Percentiles rank a stretch among this genome's conserved stretches.
Evolutionary conservation across 2,329 filamentous ascomycete genomes (phyloP).

Genomic region (Paracoccidioides brasiliensis): DNA sequence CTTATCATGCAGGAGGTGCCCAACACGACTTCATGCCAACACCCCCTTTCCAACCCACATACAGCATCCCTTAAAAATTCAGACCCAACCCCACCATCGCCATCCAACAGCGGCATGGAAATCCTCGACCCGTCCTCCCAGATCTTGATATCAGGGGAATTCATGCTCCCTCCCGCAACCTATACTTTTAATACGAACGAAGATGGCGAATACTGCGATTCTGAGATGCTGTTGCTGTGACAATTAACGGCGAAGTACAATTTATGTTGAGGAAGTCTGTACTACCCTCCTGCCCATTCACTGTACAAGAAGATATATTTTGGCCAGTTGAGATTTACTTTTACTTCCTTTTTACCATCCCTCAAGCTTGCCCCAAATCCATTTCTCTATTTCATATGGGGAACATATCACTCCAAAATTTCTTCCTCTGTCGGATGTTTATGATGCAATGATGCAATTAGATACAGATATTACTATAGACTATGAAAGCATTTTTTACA

Average conservation of each 20-base stretch:
- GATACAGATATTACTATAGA: no score
- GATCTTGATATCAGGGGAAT: background rate
- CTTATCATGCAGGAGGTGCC: background rate
- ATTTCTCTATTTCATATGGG: background rate
- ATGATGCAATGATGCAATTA: no score
- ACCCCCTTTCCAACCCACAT: background rate
- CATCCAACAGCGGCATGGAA: background rate
- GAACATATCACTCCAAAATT: background rate
- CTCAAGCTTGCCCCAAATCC: background rate
- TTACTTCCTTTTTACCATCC: background rate
- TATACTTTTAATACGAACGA: background rate
- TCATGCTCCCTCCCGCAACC: background rate
- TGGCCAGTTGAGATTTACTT: background rate
- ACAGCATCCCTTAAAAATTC: background rate
- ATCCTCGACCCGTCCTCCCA: constrained; percentile 1
- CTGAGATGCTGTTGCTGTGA: background rate
- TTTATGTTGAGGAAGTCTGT: background rate
- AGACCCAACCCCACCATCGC: background rate
- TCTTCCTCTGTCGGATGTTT: no score
- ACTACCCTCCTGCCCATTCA: no score
- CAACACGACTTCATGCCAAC: background rate
- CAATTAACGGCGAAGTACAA: background rate
- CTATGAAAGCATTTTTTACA: no score
- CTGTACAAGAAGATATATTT: background rate
- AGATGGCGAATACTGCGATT: background rate